Evolutionary conservation across 2,329 filamentous ascomycete species (phyloP).

Genomic region (Verticillium isaacii): DNA sequence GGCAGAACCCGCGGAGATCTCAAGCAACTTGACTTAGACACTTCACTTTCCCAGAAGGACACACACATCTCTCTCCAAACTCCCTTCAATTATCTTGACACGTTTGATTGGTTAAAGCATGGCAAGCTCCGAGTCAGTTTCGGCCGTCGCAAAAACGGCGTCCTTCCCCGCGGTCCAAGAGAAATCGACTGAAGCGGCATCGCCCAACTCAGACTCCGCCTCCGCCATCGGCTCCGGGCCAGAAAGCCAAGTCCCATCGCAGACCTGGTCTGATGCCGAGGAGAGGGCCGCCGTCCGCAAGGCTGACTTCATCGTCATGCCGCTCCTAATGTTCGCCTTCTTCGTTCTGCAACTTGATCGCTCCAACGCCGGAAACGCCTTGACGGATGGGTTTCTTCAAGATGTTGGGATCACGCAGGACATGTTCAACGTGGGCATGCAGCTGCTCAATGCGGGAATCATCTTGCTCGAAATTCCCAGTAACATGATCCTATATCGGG

Average conservation of each 20-base stretch:
- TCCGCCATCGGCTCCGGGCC: background rate
- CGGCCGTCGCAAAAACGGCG: background rate
- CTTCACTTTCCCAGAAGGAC: too few species aligned
- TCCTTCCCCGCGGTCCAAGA: background rate
- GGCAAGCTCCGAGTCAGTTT: background rate
- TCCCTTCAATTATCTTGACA: too few species aligned
- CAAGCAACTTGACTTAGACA: too few species aligned
- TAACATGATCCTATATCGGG: slow-evolving; percentile 22
- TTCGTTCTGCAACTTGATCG: slow-evolving; percentile 34
- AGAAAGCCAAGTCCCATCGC: background rate
- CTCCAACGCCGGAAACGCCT: slow-evolving; percentile 12
- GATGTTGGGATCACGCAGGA: slow-evolving; percentile 4
- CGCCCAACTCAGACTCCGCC: background rate
- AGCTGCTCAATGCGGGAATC: slow-evolving; percentile 22
- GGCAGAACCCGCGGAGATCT: too few species aligned
- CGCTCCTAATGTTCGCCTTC: slow-evolving; percentile 37
- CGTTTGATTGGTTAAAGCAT: background rate
- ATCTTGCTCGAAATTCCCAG: slow-evolving; percentile 25
- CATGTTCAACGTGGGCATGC: slow-evolving; percentile 23
- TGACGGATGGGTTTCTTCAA: slow-evolving; percentile 21
- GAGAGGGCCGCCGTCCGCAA: slow-evolving; percentile 31
- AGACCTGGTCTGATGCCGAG: slow-evolving; percentile 33
- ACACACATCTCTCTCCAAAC: too few species aligned
- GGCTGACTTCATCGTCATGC: slow-evolving; percentile 37
- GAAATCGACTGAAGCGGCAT: background rate